A percentile compares a stretch with the other conserved stretches of the same genome.
Evolutionary conservation across 192 early-diverging fungal species (phyloP).

Genomic region (Funneliformis geosporum): DNA sequence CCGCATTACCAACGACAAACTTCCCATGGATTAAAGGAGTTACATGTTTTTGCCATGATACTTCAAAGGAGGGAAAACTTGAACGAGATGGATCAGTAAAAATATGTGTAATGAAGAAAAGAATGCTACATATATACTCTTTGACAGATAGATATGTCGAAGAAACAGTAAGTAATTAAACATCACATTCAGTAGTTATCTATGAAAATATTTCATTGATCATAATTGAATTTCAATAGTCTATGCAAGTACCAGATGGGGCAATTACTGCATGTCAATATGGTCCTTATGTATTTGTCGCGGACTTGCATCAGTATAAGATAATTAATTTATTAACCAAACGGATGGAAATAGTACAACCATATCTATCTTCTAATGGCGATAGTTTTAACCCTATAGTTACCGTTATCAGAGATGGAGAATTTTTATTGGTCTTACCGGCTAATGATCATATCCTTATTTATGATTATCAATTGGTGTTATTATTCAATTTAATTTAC

Average conservation of each 20-base stretch:
- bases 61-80: conserved; percentile 45
- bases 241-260: conserved; percentile 54
- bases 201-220: neutral
- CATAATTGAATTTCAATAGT: neutral
- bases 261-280: conserved; percentile 58
- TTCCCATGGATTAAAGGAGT: conserved; percentile 58
- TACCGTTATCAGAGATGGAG: conserved; percentile 58
- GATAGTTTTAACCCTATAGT: conserved; percentile 58
- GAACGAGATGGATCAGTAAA: conserved; percentile 54
- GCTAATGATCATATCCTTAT: conserved; percentile 41
- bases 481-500: neutral
- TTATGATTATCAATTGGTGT: neutral
- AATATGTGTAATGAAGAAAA: conserved; percentile 52
- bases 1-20: conserved; percentile 38
- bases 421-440: conserved; percentile 72
- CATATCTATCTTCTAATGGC: conserved; percentile 17
- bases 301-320: conserved; percentile 72
- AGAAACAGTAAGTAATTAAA: neutral
- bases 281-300: conserved; percentile 60
- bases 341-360: neutral
- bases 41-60: conserved; percentile 59
- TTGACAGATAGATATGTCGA: neutral
- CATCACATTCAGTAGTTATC: neutral
- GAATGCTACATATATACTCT: conserved; percentile 49
- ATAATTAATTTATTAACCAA: conserved; percentile 48